Conservation (phyloP, 2,329 filamentous ascomycete genomes). For the Hypoxylon sp. region DNA sequence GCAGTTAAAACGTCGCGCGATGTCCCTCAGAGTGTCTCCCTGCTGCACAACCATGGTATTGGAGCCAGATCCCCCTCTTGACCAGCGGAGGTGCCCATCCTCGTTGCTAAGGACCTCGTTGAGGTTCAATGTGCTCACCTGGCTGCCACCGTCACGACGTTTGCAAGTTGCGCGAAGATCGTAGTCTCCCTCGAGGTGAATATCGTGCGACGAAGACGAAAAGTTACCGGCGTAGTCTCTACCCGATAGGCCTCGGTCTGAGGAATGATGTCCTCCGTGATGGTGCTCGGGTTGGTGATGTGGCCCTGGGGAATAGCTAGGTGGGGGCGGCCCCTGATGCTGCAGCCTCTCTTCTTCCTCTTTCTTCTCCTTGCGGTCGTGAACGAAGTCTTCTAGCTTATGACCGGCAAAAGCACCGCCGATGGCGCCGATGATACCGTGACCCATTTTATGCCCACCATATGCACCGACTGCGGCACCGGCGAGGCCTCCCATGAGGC, state of each 20-base stretch:
- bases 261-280: constrained; percentile 24
- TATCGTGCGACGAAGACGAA: constrained; percentile 55
- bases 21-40: constrained; percentile 60
- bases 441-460: constrained; percentile 60
- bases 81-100: constrained; percentile 58
- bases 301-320: constrained; percentile 30
- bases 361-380: constrained; percentile 60
- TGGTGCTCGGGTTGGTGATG: constrained; percentile 24
- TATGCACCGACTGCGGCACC: constrained; percentile 60
- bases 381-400: constrained; percentile 59
- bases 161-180: constrained; percentile 56
- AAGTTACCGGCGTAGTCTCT: constrained; percentile 55
- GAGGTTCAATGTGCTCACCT: constrained; percentile 56
- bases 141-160: constrained; percentile 54
- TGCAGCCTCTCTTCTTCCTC: constrained; percentile 46
- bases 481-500: constrained; percentile 59
- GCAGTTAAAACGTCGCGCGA: constrained; percentile 54
- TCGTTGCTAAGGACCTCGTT: constrained; percentile 57
- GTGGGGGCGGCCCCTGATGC: constrained; percentile 45
- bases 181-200: constrained; percentile 57
- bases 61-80: constrained; percentile 45
- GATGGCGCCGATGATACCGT: constrained; percentile 58
- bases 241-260: constrained; percentile 31
- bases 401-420: constrained; percentile 61
- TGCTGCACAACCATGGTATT: constrained; percentile 57